Evolutionary conservation across 2,329 filamentous ascomycete species (phyloP).

Genomic region (Lachnellula arida): DNA sequence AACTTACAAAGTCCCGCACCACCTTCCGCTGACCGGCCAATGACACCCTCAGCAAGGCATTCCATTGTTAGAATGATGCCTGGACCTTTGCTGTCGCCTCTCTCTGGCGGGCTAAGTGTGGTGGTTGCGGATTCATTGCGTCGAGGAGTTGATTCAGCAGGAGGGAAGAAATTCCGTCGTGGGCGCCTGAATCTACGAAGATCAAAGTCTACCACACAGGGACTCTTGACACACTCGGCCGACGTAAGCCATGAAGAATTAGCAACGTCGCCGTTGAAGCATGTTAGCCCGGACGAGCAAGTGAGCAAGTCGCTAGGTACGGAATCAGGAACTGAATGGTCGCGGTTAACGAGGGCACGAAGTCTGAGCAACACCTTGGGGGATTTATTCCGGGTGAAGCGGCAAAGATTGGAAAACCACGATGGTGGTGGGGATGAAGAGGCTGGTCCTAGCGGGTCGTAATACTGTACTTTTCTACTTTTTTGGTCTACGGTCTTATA

Average conservation of each 20-base stretch:
- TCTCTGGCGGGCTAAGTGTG: slow-evolving; percentile 55
- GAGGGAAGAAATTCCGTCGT: slow-evolving; percentile 28
- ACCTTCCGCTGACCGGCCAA: slow-evolving; percentile 35
- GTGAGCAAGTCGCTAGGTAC: slow-evolving; percentile 20
- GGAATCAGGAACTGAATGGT: slow-evolving; percentile 13
- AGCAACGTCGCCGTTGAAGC: slow-evolving; percentile 13
- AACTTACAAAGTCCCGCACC: slow-evolving; percentile 28
- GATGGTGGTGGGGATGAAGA: slow-evolving; percentile 22
- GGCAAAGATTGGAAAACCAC: slow-evolving; percentile 13
- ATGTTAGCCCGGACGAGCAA: slow-evolving; percentile 4
- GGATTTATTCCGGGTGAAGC: slow-evolving; percentile 24
- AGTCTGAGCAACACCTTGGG: slow-evolving; percentile 30
- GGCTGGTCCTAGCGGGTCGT: slow-evolving; percentile 27
- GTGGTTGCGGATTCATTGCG: slow-evolving; percentile 61
- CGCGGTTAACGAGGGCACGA: slow-evolving; percentile 22
- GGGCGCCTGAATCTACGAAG: slow-evolving; percentile 25
- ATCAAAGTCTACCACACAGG: slow-evolving; percentile 26
- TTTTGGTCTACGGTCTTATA: slow-evolving; percentile 6
- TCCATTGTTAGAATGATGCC: slow-evolving; percentile 50
- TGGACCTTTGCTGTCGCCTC: slow-evolving; percentile 54
- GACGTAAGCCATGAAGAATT: slow-evolving; percentile 17
- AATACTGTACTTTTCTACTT: slow-evolving; percentile 10
- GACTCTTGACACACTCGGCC: slow-evolving; percentile 16
- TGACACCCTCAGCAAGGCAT: slow-evolving; percentile 38
- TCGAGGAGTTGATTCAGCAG: slow-evolving; percentile 45